These are phyloP conservation scores for Sporormia fimetaria DNA, from an alignment of 495 filamentous ascomycete species.

Conservation along the genomic window DNA sequence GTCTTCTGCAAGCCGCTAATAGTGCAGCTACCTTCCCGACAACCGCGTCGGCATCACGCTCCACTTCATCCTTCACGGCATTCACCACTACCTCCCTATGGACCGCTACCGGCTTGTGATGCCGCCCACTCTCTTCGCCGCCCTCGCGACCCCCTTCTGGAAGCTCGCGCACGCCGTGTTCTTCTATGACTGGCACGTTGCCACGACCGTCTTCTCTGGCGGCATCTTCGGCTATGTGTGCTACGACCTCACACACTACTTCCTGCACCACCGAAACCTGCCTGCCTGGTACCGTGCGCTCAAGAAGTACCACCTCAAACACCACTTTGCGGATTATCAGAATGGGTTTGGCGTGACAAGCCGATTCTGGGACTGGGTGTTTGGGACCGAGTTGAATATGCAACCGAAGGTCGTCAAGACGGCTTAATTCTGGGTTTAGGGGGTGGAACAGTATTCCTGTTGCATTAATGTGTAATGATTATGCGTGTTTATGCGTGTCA, in stretches of 20 bases:
- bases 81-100: conserved; percentile 98
- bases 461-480: too few relatives aligned
- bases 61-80: conserved; percentile 92
- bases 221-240: conserved; percentile 91
- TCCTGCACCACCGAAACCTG: conserved; percentile 93
- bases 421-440: conserved; percentile 17
- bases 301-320: conserved; percentile 93
- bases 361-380: conserved; percentile 88
- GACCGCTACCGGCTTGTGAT: conserved; percentile 94
- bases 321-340: conserved; percentile 94
- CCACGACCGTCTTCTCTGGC: conserved; percentile 66
- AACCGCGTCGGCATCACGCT: conserved; percentile 77
- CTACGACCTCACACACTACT: conserved; percentile 98
- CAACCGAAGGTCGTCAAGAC: conserved; percentile 34
- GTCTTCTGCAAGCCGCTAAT: conserved; percentile 23
- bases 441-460: too few relatives aligned
- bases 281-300: conserved; percentile 76
- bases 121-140: conserved; percentile 81
- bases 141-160: conserved; percentile 83
- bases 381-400: conserved; percentile 69
- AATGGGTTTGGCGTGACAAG: conserved; percentile 99
- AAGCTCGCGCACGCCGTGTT: conserved; percentile 79
- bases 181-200: conserved; percentile 75
- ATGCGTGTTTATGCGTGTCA: too few relatives aligned
- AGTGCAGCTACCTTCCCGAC: conserved; percentile 69